These are phyloP conservation scores for Pinus albicaulis DNA, from an alignment of 75 land plant species.

Conservation along the genomic window DNA sequence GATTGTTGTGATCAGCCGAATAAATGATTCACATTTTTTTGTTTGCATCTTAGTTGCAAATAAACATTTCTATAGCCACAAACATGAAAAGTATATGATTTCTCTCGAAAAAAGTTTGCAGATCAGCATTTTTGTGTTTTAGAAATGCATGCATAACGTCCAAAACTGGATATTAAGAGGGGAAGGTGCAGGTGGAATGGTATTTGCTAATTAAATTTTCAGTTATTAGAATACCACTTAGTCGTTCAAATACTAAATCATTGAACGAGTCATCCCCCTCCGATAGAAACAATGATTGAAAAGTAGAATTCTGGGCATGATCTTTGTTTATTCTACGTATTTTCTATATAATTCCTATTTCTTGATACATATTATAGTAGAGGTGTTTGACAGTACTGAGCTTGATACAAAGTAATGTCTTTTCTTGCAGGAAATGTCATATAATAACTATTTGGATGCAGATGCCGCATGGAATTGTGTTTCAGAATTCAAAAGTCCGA, in stretches of 20 bases:
- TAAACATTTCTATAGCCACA: background rate
- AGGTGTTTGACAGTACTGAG: background rate
- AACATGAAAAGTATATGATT: background rate
- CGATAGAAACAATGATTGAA: background rate
- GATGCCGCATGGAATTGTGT: slow-evolving; percentile 99
- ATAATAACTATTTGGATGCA: slow-evolving; percentile 97
- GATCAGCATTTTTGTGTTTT: no score
- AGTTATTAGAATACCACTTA: no score
- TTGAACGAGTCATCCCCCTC: background rate
- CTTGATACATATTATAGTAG: background rate
- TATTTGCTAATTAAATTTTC: no score
- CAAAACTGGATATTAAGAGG: no score
- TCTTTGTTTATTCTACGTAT: background rate
- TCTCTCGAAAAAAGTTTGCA: background rate
- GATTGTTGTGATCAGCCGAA: background rate
- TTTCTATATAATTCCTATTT: background rate
- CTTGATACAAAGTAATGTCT: background rate
- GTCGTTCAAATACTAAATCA: no score
- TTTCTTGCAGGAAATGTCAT: slow-evolving; percentile 96
- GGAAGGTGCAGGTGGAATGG: no score
- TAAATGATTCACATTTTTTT: background rate
- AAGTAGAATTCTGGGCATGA: background rate
- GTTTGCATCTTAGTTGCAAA: background rate
- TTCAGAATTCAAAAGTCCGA: slow-evolving; percentile 75
- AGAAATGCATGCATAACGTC: no score